Conservation (phyloP, 192 early-diverging fungal genomes). For the Coemansia sp. region DNA sequence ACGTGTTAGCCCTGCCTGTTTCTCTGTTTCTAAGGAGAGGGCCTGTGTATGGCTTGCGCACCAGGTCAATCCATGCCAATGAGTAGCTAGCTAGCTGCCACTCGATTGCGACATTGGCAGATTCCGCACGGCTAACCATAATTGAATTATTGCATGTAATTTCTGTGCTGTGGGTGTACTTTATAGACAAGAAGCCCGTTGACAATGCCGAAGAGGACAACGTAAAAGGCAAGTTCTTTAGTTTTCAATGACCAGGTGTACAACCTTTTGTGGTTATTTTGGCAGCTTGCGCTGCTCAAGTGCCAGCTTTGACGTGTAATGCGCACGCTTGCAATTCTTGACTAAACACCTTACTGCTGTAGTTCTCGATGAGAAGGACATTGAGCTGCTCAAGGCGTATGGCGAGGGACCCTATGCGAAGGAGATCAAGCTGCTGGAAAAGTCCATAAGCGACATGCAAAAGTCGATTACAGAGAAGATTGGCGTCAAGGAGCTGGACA, state of each 20-base stretch:
- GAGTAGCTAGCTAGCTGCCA: too few relatives aligned
- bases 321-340: too few relatives aligned
- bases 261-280: too few relatives aligned
- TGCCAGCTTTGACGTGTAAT: too few relatives aligned
- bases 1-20: conserved; percentile 23
- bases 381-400: conserved; percentile 61
- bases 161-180: background rate
- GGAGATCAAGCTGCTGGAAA: conserved; percentile 90
- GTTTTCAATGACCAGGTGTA: too few relatives aligned
- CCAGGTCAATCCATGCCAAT: too few relatives aligned
- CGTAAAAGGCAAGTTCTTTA: conserved; percentile 79
- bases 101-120: too few relatives aligned
- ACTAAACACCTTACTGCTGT: too few relatives aligned
- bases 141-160: too few relatives aligned
- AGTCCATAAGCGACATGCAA: conserved; percentile 94
- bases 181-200: conserved; percentile 70
- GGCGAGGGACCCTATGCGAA: conserved; percentile 97
- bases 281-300: background rate
- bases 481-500: conserved; percentile 98
- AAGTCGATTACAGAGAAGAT: conserved; percentile 99
- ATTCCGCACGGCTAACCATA: too few relatives aligned
- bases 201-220: conserved; percentile 80
- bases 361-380: conserved; percentile 46
- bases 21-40: background rate
- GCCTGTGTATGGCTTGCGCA: too few relatives aligned